Percentiles rank a stretch among this genome's conserved stretches.
These are phyloP conservation scores for Platanthera guangdongensis DNA, from an alignment of 106 monocot species.

Conservation along the genomic window DNA sequence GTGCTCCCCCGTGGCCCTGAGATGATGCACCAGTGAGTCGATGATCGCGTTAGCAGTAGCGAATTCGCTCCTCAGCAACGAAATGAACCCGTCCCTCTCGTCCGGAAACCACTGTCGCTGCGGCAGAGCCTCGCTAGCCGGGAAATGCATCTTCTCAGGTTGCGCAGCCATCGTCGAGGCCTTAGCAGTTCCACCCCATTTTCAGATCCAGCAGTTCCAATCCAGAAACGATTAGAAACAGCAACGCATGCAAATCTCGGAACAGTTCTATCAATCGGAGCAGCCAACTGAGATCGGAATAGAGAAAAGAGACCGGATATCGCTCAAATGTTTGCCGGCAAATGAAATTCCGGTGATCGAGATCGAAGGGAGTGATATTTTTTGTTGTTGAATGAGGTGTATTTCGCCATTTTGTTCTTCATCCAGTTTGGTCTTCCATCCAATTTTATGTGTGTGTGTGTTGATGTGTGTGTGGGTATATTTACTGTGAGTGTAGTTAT, in stretches of 20 bases:
- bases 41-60: constrained; percentile 66
- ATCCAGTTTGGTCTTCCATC: too few relatives aligned
- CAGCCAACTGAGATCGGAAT: not conserved
- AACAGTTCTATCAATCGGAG: not conserved
- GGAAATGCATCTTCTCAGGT: constrained; percentile 9
- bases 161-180: not conserved
- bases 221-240: not conserved
- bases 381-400: too few relatives aligned
- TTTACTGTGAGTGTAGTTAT: too few relatives aligned
- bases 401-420: too few relatives aligned
- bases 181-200: not conserved
- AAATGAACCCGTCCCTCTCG: constrained; percentile 44
- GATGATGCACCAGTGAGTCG: constrained; percentile 39
- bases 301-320: too few relatives aligned
- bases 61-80: constrained; percentile 51
- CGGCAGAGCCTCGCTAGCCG: not conserved
- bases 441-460: too few relatives aligned
- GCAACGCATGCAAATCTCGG: not conserved
- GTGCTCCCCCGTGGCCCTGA: constrained; percentile 28
- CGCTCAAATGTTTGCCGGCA: too few relatives aligned
- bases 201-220: constrained; percentile 3
- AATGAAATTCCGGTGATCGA: not conserved
- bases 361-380: constrained; percentile 1
- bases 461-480: too few relatives aligned
- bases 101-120: constrained; percentile 32